Evolutionary conservation across 257 asterid species (phyloP).

Genomic region (Penstemon barbatus): DNA sequence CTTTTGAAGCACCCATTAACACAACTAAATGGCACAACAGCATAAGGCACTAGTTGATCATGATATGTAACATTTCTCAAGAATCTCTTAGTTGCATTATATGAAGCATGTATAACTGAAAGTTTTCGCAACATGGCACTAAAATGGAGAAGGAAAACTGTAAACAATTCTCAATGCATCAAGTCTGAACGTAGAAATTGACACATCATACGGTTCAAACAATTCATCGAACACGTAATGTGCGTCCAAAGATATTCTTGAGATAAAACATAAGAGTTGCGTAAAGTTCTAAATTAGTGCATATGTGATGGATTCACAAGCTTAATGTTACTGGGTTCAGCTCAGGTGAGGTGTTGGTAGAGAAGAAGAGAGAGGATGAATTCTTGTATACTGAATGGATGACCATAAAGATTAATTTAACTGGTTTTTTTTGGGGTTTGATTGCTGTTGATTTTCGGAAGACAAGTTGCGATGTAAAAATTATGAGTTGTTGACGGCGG

Average conservation of each 20-base stretch:
- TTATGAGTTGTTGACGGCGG: too few relatives aligned
- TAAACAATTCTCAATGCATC: slow-evolving; percentile 4
- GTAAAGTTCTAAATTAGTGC: too few relatives aligned
- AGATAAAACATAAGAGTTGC: too few relatives aligned
- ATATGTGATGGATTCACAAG: too few relatives aligned
- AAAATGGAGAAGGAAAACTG: neutral
- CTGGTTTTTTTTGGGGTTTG: too few relatives aligned
- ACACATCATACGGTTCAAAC: slow-evolving; percentile 30
- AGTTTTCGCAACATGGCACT: slow-evolving; percentile 33
- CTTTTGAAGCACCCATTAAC: slow-evolving; percentile 7
- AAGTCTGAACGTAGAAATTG: neutral
- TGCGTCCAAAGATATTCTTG: neutral
- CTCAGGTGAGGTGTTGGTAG: too few relatives aligned
- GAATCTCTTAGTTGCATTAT: slow-evolving; percentile 24
- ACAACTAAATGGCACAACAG: slow-evolving; percentile 19
- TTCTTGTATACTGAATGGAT: too few relatives aligned
- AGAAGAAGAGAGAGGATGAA: too few relatives aligned
- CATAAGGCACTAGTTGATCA: slow-evolving; percentile 14
- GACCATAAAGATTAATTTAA: too few relatives aligned
- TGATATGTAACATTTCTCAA: slow-evolving; percentile 19
- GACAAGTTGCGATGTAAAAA: too few relatives aligned
- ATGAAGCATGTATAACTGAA: slow-evolving; percentile 27
- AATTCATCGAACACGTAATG: slow-evolving; percentile 55
- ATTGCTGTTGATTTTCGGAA: too few relatives aligned
- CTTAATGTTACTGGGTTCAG: too few relatives aligned